phyloP scores from a whole-genome alignment of 139 green algal species.

The Tetraselmis chui region DNA sequence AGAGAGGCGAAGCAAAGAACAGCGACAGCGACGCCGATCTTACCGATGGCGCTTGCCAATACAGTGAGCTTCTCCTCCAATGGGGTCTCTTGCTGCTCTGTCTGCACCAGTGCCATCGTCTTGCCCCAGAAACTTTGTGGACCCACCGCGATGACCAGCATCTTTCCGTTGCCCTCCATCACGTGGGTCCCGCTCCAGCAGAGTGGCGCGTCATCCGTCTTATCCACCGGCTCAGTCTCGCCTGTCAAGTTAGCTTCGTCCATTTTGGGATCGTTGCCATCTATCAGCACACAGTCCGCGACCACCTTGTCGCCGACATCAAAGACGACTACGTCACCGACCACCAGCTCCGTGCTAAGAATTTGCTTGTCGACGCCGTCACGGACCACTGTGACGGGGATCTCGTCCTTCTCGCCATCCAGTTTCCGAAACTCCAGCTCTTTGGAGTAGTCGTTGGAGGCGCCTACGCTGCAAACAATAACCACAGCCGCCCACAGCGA shows the following conservation, averaged over 20 bases:
- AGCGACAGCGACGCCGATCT: constrained; percentile 86
- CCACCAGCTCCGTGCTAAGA: constrained; percentile 59
- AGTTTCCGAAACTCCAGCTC: constrained; percentile 91
- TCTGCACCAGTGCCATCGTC: constrained; percentile 80
- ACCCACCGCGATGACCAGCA: constrained; percentile 74
- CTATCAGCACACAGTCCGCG: too few species aligned
- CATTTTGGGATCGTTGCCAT: too few species aligned
- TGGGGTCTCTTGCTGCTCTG: constrained; percentile 77
- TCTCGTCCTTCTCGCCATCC: constrained; percentile 78
- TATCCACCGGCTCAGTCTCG: too few species aligned
- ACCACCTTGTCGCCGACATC: constrained; percentile 88
- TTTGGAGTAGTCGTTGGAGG: constrained; percentile 93
- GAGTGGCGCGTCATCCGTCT: too few species aligned
- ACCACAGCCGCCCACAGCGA: constrained; percentile 91
- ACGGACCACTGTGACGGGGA: constrained; percentile 77
- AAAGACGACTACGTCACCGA: constrained; percentile 73
- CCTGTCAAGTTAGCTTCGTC: too few species aligned
- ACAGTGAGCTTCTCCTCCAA: constrained; percentile 86
- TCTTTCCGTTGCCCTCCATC: constrained; percentile 56
- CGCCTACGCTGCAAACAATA: constrained; percentile 83
- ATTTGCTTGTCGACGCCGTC: constrained; percentile 55
- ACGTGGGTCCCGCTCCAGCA: too few species aligned
- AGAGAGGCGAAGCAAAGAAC: constrained; percentile 86
- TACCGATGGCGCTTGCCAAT: constrained; percentile 84
- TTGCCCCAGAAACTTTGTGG: constrained; percentile 79